Evolutionary conservation across 805 yeast species (phyloP), one percentile per base, ranked within the genome.

Genomic region (Myxozyma monticola): DNA sequence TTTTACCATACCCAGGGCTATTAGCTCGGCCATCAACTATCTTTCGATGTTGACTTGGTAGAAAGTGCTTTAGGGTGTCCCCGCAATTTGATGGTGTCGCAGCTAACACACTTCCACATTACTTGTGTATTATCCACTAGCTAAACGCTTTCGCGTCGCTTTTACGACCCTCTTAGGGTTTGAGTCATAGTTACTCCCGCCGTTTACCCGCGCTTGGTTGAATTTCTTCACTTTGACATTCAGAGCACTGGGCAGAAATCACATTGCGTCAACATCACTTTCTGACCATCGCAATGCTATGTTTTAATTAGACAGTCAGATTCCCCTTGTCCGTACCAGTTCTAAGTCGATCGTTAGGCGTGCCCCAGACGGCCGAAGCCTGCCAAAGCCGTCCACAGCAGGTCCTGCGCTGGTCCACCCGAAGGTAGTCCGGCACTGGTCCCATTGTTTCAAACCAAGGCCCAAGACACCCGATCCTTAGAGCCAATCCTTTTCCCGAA

Each of bases 131-230:
- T n/a, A n/a, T n/a, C n/a, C n/a, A n/a, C n/a, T n/a, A n/a, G n/a
- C n/a, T n/a, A n/a, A n/a, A n/a, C n/a, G n/a, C n/a, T n/a, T n/a
- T n/a, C n/a, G n/a, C n/a, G n/a, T n/a, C n/a, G n/a, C n/a, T n/a
- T n/a, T n/a, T n/a, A n/a, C n/a, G n/a, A n/a, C n/a, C n/a, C n/a
- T n/a, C n/a, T n/a, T n/a, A n/a, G n/a, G n/a, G n/a, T n/a, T n/a
- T n/a, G n/a, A 67, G 71, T 67, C 72, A 70, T 68, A 69, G 73
- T 68, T 68, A 70, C 74, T 70, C 72, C 73, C 72, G 72, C 71
- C 72, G 71, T 68, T 69, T 69, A 69, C 72, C 73, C 71, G 72
- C 73, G 71, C 71, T 68, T 69, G 69, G 71, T 68, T 68, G 71
- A 68, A 67, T 67, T 66, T 67, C 70, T 68, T 66, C 71, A 68